Percentiles rank a stretch among this genome's conserved stretches.
phyloP scores from a whole-genome alignment of 345 rosid species.

The Aethionema arabicum region DNA sequence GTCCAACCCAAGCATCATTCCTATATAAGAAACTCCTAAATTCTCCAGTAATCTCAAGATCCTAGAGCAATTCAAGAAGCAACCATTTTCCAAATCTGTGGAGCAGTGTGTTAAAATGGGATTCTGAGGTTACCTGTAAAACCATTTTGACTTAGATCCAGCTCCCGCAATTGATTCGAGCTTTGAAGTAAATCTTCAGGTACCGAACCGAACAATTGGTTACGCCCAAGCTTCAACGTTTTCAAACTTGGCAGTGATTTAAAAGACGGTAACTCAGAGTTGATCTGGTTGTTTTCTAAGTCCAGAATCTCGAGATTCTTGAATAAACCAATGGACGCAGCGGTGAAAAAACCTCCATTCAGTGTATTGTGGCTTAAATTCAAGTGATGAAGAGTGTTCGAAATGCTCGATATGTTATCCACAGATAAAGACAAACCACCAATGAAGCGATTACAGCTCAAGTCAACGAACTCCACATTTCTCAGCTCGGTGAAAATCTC shows the following conservation, averaged over 20 bases:
- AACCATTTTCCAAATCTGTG: background rate
- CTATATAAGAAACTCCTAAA: no score
- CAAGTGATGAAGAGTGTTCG: conserved; percentile 60
- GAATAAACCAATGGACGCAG: conserved; percentile 55
- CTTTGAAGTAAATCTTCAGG: conserved; percentile 65
- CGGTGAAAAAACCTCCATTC: conserved; percentile 52
- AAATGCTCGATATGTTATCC: conserved; percentile 65
- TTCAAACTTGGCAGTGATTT: conserved; percentile 51
- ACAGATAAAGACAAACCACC: conserved; percentile 51
- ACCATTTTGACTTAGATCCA: conserved; percentile 90
- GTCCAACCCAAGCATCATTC: no score
- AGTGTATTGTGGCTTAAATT: conserved; percentile 68
- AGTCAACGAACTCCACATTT: conserved; percentile 78
- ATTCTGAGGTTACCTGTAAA: conserved; percentile 59
- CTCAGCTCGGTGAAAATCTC: conserved; percentile 52
- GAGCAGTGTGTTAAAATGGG: background rate
- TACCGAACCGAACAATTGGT: conserved; percentile 58
- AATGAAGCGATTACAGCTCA: conserved; percentile 64
- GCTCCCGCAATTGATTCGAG: conserved; percentile 50
- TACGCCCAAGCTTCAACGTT: conserved; percentile 61
- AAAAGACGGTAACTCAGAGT: conserved; percentile 64
- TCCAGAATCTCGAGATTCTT: conserved; percentile 71
- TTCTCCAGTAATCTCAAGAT: no score
- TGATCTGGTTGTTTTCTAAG: conserved; percentile 51
- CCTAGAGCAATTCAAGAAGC: no score